Base-by-base conservation (phyloP, 208 protist genomes). In the Trichomonas vaginalis region DNA sequence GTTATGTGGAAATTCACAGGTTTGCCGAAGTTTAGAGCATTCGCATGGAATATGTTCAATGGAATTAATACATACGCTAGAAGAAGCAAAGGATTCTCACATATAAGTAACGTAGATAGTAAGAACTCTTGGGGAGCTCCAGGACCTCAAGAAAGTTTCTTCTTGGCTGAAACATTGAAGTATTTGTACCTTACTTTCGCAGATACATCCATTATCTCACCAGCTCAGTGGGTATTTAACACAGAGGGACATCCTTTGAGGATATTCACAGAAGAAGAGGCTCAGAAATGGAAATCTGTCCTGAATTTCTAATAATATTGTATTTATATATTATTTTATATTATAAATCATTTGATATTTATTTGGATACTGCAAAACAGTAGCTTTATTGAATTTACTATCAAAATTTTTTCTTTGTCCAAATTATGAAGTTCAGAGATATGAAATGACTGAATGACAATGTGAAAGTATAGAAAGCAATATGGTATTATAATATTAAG, bases 181-280 rank as follows among this genome's bases (percentile, higher is more conserved):
- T 98, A 98, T 96, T 56, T 98, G 0, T 98, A 98, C 95, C 96
- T 98, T 0, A 95, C 98, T 21, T 98, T 98, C 95, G 51, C 96
- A 35, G 46, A 83, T 14, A 62, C 97, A 21, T 79, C 95, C 82
- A 32, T 97, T 0, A 95, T 98, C 46, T 96, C 97, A 62, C 95
- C 98, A 23, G 97, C 98, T 70, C 95, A 98, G 95, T 98, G 96
- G 56, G 98, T 98, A 27, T 98, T 98, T 96, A 98, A 98, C 95
- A 98, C 98, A 17, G 98, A 98, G 96, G 98, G 98, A 23, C 98
- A 98, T 96, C 97, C 98, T 27, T 49, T 96, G n/a, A 40, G 35
- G 35, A 95, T 96, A 6, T 92, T 42, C 21, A 15, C 42, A n/a
- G 45, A 56, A 51, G 45, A 48, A 39, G 35, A 35, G 6, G 27